phyloP scores from a whole-genome alignment of 2,329 filamentous ascomycete genomes.

The Chaetomiaceae sp. region DNA sequence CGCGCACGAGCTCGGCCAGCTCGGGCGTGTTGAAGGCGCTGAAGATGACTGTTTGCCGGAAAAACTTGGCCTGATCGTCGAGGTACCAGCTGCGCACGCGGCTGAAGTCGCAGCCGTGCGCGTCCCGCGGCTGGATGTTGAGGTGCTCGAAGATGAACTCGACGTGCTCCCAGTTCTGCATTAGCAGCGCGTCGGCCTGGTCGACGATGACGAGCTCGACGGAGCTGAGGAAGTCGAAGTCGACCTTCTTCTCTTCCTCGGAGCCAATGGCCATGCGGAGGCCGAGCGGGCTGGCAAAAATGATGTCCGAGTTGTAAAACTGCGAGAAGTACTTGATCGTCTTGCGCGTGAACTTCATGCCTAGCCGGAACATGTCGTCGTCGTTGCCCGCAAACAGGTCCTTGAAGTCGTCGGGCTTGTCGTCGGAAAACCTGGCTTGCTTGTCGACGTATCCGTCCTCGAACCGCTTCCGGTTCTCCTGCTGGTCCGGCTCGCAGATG shows the following conservation, averaged over 20 bases:
- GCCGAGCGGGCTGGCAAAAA: constrained; percentile 84
- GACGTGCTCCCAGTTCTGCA: constrained; percentile 98
- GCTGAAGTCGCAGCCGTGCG: constrained; percentile 89
- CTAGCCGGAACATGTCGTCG: constrained; percentile 93
- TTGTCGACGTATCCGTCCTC: constrained; percentile 71
- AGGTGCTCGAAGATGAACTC: constrained; percentile 87
- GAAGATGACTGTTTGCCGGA: constrained; percentile 80
- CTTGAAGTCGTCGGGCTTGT: constrained; percentile 79
- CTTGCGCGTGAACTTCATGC: constrained; percentile 95
- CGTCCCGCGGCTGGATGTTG: constrained; percentile 81
- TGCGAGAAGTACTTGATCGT: constrained; percentile 90
- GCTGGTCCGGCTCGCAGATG: constrained; percentile 76
- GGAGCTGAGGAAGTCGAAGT: constrained; percentile 88
- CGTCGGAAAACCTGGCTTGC: constrained; percentile 60
- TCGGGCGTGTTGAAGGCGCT: constrained; percentile 84
- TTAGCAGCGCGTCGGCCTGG: constrained; percentile 85
- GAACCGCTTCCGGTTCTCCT: constrained; percentile 92
- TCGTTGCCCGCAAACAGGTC: constrained; percentile 92
- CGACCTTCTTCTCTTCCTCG: constrained; percentile 57
- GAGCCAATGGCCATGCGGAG: constrained; percentile 86
- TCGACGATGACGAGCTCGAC: constrained; percentile 88
- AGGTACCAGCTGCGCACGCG: constrained; percentile 88
- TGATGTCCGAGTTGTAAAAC: constrained; percentile 95
- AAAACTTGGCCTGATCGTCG: constrained; percentile 72
- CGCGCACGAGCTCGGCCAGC: constrained; percentile 70